A percentile compares a stretch with the other conserved stretches of the same genome.
phyloP scores from a whole-genome alignment of 306 rosid species.

The Fagus sylvatica region DNA sequence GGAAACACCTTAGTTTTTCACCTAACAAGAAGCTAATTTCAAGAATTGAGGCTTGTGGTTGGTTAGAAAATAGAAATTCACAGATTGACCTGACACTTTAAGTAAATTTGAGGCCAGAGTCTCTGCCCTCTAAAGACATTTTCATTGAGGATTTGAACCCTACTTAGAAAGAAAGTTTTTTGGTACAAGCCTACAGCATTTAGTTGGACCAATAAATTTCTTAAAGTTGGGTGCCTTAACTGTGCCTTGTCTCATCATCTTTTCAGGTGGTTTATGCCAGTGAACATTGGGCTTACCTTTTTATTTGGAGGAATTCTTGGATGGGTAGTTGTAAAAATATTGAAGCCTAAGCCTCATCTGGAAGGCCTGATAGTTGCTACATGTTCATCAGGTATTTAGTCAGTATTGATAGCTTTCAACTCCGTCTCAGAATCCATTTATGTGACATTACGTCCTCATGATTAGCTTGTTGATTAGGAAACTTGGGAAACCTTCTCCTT shows the following conservation, averaged over 20 bases:
- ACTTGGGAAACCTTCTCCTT: slow-evolving; percentile 83
- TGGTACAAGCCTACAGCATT: background rate
- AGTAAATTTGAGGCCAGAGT: background rate
- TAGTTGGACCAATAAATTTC: background rate
- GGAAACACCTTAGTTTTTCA: background rate
- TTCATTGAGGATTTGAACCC: background rate
- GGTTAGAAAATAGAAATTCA: background rate
- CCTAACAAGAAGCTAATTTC: background rate
- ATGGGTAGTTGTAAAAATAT: slow-evolving; percentile 69
- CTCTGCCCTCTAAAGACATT: background rate
- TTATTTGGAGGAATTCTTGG: slow-evolving; percentile 75
- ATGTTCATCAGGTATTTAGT: slow-evolving; percentile 65
- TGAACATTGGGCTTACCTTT: slow-evolving; percentile 76
- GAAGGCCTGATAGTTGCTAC: slow-evolving; percentile 82
- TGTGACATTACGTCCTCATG: background rate
- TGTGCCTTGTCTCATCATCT: background rate
- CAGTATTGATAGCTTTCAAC: background rate
- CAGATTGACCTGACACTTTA: background rate
- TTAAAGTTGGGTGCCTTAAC: background rate
- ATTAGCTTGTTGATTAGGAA: slow-evolving; percentile 50
- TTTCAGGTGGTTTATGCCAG: slow-evolving; percentile 95
- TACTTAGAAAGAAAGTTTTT: background rate
- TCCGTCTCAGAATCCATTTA: background rate
- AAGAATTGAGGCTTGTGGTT: background rate
- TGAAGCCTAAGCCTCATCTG: slow-evolving; percentile 68